Evolutionary conservation across 768 basidiomycete genomes (phyloP).

Genomic region (Mrakia blollopis): DNA sequence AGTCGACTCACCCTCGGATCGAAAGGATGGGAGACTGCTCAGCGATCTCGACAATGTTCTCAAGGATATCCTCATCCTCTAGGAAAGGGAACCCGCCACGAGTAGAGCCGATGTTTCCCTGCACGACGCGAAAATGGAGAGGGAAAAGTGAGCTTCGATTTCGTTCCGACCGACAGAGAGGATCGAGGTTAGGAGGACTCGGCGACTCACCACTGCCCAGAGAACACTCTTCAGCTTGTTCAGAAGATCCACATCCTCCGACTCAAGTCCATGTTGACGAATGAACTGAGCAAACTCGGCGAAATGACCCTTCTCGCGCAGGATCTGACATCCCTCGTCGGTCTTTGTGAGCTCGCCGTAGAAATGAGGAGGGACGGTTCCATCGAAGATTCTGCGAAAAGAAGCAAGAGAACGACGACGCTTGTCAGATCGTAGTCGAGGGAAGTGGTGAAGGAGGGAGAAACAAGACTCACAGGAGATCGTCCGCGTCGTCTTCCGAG

Average conservation of each 20-base stretch:
- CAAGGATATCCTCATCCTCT: constrained; percentile 91
- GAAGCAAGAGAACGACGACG: constrained; percentile 25
- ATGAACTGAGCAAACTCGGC: constrained; percentile 85
- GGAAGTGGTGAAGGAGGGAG: not conserved
- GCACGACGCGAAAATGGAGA: not conserved
- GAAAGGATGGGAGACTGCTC: constrained; percentile 84
- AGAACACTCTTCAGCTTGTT: constrained; percentile 88
- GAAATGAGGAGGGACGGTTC: constrained; percentile 87
- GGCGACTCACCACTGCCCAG: constrained; percentile 87
- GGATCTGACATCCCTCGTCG: constrained; percentile 82
- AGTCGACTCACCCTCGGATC: constrained; percentile 72
- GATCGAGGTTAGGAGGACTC: not conserved
- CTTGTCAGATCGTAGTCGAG: constrained; percentile 22
- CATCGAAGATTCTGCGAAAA: constrained; percentile 71
- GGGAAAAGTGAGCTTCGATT: not conserved
- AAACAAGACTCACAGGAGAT: constrained; percentile 50
- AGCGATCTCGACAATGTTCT: constrained; percentile 82
- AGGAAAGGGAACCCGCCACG: constrained; percentile 88
- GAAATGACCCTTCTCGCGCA: constrained; percentile 88
- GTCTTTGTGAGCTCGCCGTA: constrained; percentile 98
- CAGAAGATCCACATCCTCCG: constrained; percentile 74
- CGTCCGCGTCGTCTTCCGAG: constrained; percentile 61
- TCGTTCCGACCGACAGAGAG: not conserved
- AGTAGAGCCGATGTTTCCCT: constrained; percentile 93
- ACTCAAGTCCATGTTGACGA: constrained; percentile 76